A percentile compares a stretch with the other conserved stretches of the same genome.
Conservation (phyloP, 2,329 filamentous ascomycete species). For the Arthrobotrys entomopaga region DNA sequence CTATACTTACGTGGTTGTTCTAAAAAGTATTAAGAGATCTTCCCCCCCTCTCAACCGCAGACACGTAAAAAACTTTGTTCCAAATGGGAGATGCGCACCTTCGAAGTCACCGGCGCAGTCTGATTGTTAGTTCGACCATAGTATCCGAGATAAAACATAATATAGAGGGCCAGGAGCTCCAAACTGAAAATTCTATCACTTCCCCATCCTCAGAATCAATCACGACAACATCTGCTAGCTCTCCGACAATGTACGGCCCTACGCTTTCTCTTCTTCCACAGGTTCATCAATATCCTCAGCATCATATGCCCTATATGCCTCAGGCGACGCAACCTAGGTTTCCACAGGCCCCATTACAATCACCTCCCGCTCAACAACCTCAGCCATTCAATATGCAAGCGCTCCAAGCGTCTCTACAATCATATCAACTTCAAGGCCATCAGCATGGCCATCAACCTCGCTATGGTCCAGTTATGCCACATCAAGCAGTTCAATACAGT, state of each 20-base stretch:
- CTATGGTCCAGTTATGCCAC: constrained; percentile 46
- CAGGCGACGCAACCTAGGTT: constrained; percentile 43
- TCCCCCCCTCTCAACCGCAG: constrained; percentile 23
- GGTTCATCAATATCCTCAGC: constrained; percentile 45
- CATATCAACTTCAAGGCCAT: constrained; percentile 45
- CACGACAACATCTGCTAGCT: constrained; percentile 35
- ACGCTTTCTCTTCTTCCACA: constrained; percentile 48
- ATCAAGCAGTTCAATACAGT: constrained; percentile 41
- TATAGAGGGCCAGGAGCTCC: constrained; percentile 42
- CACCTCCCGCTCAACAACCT: constrained; percentile 37
- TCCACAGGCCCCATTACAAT: constrained; percentile 35
- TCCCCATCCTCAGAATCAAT: constrained; percentile 34
- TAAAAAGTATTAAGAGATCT: constrained; percentile 43
- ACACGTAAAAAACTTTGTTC: constrained; percentile 42
- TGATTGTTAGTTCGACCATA: constrained; percentile 54
- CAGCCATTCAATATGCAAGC: constrained; percentile 44
- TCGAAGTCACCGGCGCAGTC: constrained; percentile 54
- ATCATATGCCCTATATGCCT: constrained; percentile 41
- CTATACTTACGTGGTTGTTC: constrained; percentile 41
- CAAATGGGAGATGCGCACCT: constrained; percentile 55
- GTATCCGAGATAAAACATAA: constrained; percentile 54
- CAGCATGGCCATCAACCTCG: constrained; percentile 47
- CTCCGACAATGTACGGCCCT: constrained; percentile 53
- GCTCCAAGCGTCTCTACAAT: constrained; percentile 45
- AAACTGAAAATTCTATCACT: constrained; percentile 20